Evolutionary conservation across 495 filamentous ascomycete species (phyloP), one percentile per base, ranked within the genome.

Genomic region (Parathielavia appendiculata): DNA sequence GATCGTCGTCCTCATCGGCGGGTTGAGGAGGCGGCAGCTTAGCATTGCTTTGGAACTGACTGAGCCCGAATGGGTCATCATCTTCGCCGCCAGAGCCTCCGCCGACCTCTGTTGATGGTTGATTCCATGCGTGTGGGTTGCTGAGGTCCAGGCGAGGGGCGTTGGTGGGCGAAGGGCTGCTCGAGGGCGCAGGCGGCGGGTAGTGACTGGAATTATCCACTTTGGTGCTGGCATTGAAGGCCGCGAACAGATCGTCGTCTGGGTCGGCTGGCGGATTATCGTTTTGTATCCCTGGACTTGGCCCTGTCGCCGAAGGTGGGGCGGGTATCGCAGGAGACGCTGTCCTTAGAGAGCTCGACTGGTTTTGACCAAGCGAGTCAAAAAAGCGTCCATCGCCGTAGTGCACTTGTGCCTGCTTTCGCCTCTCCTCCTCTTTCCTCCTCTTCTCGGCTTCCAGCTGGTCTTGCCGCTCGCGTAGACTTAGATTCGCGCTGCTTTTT

Each of bases 41-140:
- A 41, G 67, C 1, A 63, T 68, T 73, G n/a, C 78, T 59, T 46
- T 80, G 82, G 63, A 92, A 63, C 54, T 86, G 76, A 46, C 75
- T 83, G 39, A 97, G 78, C n/a, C 91, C 93, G 64, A 98, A 97
- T 10, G 91, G 90, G 66, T 96, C 92, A 59, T 95, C 87, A 53
- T 82, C 79, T 39, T 80, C 74, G 20, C 71, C 74, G 13, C 26
- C 63, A 51, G 69, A 44, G 13, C 57, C 66, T 16, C 66, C 61
- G 38, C 58, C 59, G 16, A 60, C 56, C 5, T 60, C 40, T 4
- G 61, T 26, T 6, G 56, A 38, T 47, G 69, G 60, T 54, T 64
- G 56, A 39, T 56, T 63, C 75, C 75, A 79, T 20, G 75, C 64
- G 22, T 69, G 56, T 4, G 76, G 73, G 38, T 69, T 65, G 53